A percentile compares a stretch with the other conserved stretches of the same genome.
Conservation (phyloP, 164 flowering plant species). For the Stephania cephalantha region DNA sequence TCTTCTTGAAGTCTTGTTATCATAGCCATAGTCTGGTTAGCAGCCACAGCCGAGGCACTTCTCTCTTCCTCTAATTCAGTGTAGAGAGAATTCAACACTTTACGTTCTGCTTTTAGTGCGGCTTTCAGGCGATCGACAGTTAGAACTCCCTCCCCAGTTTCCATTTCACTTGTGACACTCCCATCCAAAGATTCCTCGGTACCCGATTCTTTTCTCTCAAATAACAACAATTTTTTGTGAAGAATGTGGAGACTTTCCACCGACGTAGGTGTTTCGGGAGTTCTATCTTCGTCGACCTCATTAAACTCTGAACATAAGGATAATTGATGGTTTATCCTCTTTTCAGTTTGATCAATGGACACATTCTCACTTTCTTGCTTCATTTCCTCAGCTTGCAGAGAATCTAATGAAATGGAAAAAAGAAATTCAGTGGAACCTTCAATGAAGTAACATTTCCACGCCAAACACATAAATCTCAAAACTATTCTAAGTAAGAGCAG, state of each 20-base stretch:
- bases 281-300: conserved; percentile 55
- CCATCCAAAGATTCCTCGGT: conserved; percentile 62
- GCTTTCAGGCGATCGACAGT: conserved; percentile 52
- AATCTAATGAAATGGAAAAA: conserved; percentile 16
- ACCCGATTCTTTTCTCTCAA: conserved; percentile 43
- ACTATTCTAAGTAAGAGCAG: neutral
- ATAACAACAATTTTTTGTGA: conserved; percentile 35
- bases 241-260: conserved; percentile 31
- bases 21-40: conserved; percentile 97
- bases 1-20: conserved; percentile 91
- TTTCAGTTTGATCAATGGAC: conserved; percentile 19
- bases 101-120: conserved; percentile 49
- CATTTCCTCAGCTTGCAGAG: conserved; percentile 24
- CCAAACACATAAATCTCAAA: neutral
- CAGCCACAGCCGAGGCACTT: conserved; percentile 77
- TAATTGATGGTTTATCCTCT: conserved; percentile 16
- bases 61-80: conserved; percentile 88
- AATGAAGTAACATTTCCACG: neutral
- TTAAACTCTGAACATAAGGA: conserved; percentile 26
- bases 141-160: conserved; percentile 32
- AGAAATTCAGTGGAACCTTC: conserved; percentile 4
- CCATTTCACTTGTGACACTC: conserved; percentile 52
- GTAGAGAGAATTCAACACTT: conserved; percentile 54
- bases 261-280: conserved; percentile 52
- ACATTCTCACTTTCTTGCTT: conserved; percentile 19